Conservation (phyloP, 495 filamentous ascomycete species). For the Penicillium flavigenum region DNA sequence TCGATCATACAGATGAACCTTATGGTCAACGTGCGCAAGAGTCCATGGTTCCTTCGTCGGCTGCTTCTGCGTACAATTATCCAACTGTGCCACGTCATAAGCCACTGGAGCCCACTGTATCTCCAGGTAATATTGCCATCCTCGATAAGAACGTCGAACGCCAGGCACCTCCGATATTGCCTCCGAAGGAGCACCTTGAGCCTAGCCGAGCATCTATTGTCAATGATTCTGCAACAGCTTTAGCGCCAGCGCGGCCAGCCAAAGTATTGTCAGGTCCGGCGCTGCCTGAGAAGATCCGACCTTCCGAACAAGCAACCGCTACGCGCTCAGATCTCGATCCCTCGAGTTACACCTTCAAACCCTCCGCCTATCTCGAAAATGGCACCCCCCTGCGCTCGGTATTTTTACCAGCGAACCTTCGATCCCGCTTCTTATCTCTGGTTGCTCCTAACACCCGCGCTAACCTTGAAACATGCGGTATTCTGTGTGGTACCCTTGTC, state of each 20-base stretch:
- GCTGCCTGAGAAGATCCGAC: constrained; percentile 40
- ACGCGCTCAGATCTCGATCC: constrained; percentile 42
- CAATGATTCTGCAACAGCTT: constrained; percentile 17
- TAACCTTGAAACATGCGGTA: constrained; percentile 91
- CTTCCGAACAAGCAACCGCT: constrained; percentile 25
- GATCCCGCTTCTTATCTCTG: constrained; percentile 65
- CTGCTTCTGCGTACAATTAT: constrained; percentile 47
- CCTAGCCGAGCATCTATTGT: constrained; percentile 20
- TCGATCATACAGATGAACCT: constrained; percentile 29
- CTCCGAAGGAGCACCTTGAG: constrained; percentile 47
- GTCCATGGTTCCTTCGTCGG: constrained; percentile 15
- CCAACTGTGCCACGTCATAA: constrained; percentile 54
- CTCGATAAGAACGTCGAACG: constrained; percentile 29
- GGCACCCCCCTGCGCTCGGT: constrained; percentile 81
- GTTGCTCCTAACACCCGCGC: constrained; percentile 71
- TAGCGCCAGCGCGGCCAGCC: constrained; percentile 27
- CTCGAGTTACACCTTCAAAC: constrained; percentile 73
- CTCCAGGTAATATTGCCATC: constrained; percentile 24
- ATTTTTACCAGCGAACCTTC: constrained; percentile 77
- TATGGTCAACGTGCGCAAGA: constrained; percentile 13
- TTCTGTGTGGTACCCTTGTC: constrained; percentile 86
- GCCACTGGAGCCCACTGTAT: constrained; percentile 24
- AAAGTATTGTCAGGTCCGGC: constrained; percentile 31
- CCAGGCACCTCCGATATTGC: constrained; percentile 46
- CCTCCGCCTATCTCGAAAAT: constrained; percentile 84